phyloP scores from a whole-genome alignment of 495 filamentous ascomycete genomes.

The Platismatia glauca region DNA sequence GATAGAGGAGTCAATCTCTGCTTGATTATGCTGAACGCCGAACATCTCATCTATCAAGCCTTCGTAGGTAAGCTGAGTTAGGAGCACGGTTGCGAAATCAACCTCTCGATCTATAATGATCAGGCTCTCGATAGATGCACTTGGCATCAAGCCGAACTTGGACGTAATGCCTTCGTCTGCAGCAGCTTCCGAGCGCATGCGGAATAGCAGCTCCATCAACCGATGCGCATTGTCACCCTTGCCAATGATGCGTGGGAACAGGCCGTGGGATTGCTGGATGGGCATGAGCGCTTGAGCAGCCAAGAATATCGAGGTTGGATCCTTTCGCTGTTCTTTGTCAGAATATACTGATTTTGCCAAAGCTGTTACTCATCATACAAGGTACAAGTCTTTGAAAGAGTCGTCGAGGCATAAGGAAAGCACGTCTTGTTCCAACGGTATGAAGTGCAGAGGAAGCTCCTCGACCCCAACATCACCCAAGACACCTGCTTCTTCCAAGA shows the following conservation, averaged over 20 bases:
- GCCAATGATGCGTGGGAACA: constrained; percentile 90
- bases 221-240: constrained; percentile 91
- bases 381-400: constrained; percentile 76
- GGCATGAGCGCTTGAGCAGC: constrained; percentile 91
- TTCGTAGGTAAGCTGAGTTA: constrained; percentile 96
- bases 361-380: constrained; percentile 40
- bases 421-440: constrained; percentile 84
- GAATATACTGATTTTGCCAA: not conserved
- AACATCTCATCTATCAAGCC: constrained; percentile 93
- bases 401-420: constrained; percentile 84
- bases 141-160: constrained; percentile 70
- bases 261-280: constrained; percentile 81
- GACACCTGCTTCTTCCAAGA: constrained; percentile 88
- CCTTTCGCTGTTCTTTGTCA: constrained; percentile 55
- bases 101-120: constrained; percentile 94
- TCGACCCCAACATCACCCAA: constrained; percentile 83
- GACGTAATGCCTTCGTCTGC: constrained; percentile 59
- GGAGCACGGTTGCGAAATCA: constrained; percentile 80
- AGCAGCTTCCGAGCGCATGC: constrained; percentile 85
- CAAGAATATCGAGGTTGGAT: constrained; percentile 80
- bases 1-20: constrained; percentile 87
- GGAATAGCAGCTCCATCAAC: constrained; percentile 77
- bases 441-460: constrained; percentile 79
- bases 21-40: constrained; percentile 76
- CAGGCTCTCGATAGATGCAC: constrained; percentile 73